Evolutionary conservation across 2,329 filamentous ascomycete genomes (phyloP).

Genomic region (Cercospora brassicicola): DNA sequence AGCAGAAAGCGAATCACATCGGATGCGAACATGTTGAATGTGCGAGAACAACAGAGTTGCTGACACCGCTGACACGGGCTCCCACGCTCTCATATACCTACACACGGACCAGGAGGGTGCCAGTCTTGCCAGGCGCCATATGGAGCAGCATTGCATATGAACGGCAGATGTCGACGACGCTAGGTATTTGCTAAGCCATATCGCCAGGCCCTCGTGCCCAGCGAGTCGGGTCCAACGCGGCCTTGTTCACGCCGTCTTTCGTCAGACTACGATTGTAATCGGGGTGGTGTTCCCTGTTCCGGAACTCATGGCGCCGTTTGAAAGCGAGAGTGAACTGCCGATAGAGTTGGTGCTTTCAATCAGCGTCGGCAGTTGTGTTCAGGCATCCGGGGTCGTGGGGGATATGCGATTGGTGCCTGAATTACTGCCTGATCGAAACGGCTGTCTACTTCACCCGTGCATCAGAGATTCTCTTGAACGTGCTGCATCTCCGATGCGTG

Average conservation of each 20-base stretch:
- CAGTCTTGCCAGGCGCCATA: neutral
- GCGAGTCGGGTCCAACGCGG: neutral
- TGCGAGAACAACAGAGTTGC: neutral
- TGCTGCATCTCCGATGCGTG: neutral
- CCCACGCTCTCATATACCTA: neutral
- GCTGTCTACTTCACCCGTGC: neutral
- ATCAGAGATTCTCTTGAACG: neutral
- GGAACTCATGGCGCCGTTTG: neutral
- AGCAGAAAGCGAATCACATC: constrained; percentile 33
- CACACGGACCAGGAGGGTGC: neutral
- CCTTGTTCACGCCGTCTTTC: neutral
- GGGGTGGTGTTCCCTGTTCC: neutral
- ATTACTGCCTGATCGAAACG: neutral
- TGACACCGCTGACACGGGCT: neutral
- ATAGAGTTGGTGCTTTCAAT: neutral
- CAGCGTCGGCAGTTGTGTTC: neutral
- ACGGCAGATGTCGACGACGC: neutral
- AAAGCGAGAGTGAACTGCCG: neutral
- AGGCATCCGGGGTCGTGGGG: neutral
- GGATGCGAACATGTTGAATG: constrained; percentile 36
- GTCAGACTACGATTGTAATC: neutral
- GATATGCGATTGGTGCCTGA: neutral
- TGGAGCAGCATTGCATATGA: neutral
- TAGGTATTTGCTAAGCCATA: neutral
- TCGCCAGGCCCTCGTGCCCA: neutral